Conservation (phyloP, 2,329 filamentous ascomycete genomes). For the Alternaria novae-zelandiae region DNA sequence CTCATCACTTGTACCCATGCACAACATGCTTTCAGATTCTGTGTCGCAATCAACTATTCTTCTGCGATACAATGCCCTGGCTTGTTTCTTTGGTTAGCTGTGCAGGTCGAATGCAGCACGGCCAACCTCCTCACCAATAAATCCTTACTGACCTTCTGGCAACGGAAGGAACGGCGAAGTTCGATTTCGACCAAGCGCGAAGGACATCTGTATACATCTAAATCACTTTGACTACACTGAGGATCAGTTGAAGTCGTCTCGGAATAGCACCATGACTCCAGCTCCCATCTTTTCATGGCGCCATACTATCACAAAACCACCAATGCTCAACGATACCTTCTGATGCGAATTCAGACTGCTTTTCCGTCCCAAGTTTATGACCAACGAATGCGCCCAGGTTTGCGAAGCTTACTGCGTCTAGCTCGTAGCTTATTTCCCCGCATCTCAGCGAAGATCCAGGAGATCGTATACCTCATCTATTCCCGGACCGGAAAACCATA, state of each 20-base stretch:
- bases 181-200: neutral
- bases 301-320: neutral
- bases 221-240: neutral
- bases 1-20: neutral
- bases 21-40: neutral
- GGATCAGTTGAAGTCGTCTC: neutral
- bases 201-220: neutral
- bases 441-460: neutral
- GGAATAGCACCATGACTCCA: neutral
- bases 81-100: neutral
- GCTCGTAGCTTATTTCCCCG: constrained; percentile 8
- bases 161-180: neutral
- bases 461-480: neutral
- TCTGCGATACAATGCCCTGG: neutral
- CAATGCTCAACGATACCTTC: neutral
- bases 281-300: neutral
- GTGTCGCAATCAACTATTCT: neutral
- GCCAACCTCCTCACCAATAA: neutral
- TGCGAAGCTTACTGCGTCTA: neutral
- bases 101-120: neutral
- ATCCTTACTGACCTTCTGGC: neutral
- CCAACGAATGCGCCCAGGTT: neutral
- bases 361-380: neutral
- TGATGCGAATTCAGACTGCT: neutral
- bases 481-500: neutral